These are phyloP conservation scores for Stephania cephalantha DNA, from an alignment of 164 flowering plant genomes.

Conservation along the genomic window DNA sequence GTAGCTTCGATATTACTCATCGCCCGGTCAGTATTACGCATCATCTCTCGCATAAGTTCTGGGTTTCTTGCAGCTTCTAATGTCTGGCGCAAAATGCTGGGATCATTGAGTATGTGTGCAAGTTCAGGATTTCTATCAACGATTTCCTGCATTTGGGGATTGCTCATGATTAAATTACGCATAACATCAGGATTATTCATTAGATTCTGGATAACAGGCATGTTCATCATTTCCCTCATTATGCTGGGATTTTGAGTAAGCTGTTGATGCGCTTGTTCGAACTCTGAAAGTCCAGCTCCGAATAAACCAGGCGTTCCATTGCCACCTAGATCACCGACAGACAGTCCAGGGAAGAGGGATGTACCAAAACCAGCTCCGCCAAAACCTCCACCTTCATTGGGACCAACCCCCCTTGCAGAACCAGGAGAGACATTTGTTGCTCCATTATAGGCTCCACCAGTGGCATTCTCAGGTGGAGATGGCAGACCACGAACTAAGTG, in stretches of 20 bases:
- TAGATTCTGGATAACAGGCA: slow-evolving; percentile 72
- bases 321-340: slow-evolving; percentile 43
- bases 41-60: slow-evolving; percentile 97
- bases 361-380: slow-evolving; percentile 54
- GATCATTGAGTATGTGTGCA: slow-evolving; percentile 85
- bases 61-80: slow-evolving; percentile 92
- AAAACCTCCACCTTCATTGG: slow-evolving; percentile 38
- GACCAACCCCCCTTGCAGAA: slow-evolving; percentile 26
- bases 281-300: slow-evolving; percentile 79
- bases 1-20: slow-evolving; percentile 96
- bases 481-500: slow-evolving; percentile 77
- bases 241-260: slow-evolving; percentile 81
- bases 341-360: slow-evolving; percentile 60
- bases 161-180: slow-evolving; percentile 77
- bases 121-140: slow-evolving; percentile 92
- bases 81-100: slow-evolving; percentile 79
- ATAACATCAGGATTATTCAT: slow-evolving; percentile 90
- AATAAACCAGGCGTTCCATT: slow-evolving; percentile 46
- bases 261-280: slow-evolving; percentile 82
- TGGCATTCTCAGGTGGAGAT: slow-evolving; percentile 35
- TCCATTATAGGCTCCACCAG: slow-evolving; percentile 33
- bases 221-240: slow-evolving; percentile 92
- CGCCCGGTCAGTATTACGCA: slow-evolving; percentile 97
- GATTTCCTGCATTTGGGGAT: slow-evolving; percentile 93
- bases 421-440: slow-evolving; percentile 26